phyloP scores from a whole-genome alignment of 148 eudicot genomes.

The Fagopyrum esculentum region DNA sequence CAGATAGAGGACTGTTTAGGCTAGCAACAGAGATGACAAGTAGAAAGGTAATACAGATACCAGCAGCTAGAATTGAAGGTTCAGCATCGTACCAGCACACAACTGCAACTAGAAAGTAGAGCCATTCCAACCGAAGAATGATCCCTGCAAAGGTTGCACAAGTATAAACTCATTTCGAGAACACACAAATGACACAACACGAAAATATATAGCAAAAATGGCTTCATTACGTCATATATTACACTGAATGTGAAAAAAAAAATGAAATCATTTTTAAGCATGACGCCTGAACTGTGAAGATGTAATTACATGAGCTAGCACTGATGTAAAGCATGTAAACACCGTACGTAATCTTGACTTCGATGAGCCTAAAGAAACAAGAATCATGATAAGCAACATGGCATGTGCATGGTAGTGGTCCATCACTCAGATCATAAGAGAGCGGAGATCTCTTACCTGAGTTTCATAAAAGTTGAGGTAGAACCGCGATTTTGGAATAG shows the following conservation, averaged over 20 bases:
- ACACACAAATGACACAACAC: neutral
- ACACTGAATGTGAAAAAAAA: neutral
- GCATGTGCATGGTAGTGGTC: slow-evolving; percentile 7
- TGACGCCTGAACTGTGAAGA: slow-evolving; percentile 3
- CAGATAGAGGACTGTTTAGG: slow-evolving; percentile 4
- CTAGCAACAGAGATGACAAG: neutral
- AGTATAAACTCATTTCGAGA: neutral
- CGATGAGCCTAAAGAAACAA: slow-evolving; percentile 55
- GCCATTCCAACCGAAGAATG: slow-evolving; percentile 8
- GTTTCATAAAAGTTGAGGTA: slow-evolving; percentile 85
- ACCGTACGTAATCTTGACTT: slow-evolving; percentile 77
- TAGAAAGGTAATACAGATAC: neutral
- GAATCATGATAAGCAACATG: slow-evolving; percentile 23
- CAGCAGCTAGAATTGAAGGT: neutral
- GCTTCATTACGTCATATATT: neutral
- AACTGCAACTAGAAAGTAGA: slow-evolving; percentile 10
- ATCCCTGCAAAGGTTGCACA: slow-evolving; percentile 2
- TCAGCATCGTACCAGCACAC: neutral
- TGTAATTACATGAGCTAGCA: slow-evolving; percentile 32
- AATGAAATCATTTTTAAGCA: neutral
- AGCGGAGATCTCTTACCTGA: slow-evolving; percentile 43
- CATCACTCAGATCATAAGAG: neutral
- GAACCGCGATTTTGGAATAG: slow-evolving; percentile 66
- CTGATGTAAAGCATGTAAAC: slow-evolving; percentile 98
- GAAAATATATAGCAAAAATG: neutral